Percentiles rank a stretch among this genome's conserved stretches.
Evolutionary conservation across 768 basidiomycete species (phyloP).

Genomic region (Suillus sp.): DNA sequence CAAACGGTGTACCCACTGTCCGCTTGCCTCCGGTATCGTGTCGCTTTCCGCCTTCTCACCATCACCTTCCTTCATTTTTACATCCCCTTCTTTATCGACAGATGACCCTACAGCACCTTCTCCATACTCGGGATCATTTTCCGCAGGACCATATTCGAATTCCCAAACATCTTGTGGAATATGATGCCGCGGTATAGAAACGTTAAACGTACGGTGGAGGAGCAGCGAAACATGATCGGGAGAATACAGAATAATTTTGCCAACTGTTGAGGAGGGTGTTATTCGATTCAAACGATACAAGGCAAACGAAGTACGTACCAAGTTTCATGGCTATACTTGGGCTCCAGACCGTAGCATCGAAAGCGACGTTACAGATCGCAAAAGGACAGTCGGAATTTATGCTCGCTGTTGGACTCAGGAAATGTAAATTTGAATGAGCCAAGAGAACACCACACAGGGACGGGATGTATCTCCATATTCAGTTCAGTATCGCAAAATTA

Average conservation of each 20-base stretch:
- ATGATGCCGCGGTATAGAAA: conserved; percentile 90
- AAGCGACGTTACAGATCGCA: conserved; percentile 69
- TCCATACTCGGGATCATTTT: conserved; percentile 77
- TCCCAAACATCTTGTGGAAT: conserved; percentile 80
- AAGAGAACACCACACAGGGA: conserved; percentile 87
- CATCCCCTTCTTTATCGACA: conserved; percentile 9
- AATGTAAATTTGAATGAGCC: conserved; percentile 77
- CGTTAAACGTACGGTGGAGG: conserved; percentile 90
- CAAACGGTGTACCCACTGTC: conserved; percentile 77
- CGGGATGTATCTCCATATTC: conserved; percentile 73
- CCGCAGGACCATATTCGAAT: conserved; percentile 84
- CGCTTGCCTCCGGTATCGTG: conserved; percentile 50
- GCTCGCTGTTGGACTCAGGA: conserved; percentile 62
- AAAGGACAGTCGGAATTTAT: conserved; percentile 87
- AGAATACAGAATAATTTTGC: conserved; percentile 86
- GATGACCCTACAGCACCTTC: conserved; percentile 21
- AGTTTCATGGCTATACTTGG: conserved; percentile 82
- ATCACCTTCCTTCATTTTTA: conserved; percentile 18
- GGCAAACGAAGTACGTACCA: conserved; percentile 40
- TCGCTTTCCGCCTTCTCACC: conserved; percentile 18
- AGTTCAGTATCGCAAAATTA: conserved; percentile 1
- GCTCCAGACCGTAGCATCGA: conserved; percentile 89
- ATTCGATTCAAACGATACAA: background rate
- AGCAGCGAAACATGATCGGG: conserved; percentile 92
- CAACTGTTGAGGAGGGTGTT: conserved; percentile 48